phyloP scores from a whole-genome alignment of 768 basidiomycete species.

The Suillus luteus region DNA sequence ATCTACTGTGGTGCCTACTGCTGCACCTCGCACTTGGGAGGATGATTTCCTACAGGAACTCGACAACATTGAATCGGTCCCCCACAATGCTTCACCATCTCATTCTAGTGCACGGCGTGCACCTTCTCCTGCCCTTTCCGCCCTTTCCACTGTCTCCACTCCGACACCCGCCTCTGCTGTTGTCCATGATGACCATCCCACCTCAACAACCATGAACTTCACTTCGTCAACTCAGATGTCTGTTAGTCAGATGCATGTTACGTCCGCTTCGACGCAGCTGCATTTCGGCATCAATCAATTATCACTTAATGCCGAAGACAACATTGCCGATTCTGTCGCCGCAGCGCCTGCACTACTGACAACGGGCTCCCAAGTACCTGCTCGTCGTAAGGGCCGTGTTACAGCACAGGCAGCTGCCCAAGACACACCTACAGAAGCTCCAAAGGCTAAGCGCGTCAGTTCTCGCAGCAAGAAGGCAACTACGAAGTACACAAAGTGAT shows the following conservation, averaged over 20 bases:
- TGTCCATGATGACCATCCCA: background rate
- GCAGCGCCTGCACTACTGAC: too few relatives aligned
- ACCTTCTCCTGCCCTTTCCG: background rate
- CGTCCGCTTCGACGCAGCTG: background rate
- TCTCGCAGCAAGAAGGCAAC: background rate
- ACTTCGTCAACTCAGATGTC: too few relatives aligned
- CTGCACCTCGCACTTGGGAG: slow-evolving; percentile 5
- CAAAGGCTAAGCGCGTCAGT: background rate
- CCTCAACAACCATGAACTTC: background rate
- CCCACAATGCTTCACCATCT: background rate
- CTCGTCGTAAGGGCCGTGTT: background rate
- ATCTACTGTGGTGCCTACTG: background rate
- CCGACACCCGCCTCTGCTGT: background rate
- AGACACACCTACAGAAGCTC: background rate
- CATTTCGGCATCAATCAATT: background rate
- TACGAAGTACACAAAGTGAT: background rate
- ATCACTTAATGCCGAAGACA: background rate
- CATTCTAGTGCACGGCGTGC: background rate
- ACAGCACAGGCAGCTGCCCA: background rate
- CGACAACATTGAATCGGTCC: background rate
- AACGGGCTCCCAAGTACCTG: background rate
- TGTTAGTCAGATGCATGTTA: background rate
- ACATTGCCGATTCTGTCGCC: too few relatives aligned
- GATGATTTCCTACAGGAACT: slow-evolving; percentile 8
- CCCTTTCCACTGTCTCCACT: background rate